These are phyloP conservation scores for Hyaloscypha hepaticicola DNA, from an alignment of 495 filamentous ascomycete genomes.

Conservation along the genomic window DNA sequence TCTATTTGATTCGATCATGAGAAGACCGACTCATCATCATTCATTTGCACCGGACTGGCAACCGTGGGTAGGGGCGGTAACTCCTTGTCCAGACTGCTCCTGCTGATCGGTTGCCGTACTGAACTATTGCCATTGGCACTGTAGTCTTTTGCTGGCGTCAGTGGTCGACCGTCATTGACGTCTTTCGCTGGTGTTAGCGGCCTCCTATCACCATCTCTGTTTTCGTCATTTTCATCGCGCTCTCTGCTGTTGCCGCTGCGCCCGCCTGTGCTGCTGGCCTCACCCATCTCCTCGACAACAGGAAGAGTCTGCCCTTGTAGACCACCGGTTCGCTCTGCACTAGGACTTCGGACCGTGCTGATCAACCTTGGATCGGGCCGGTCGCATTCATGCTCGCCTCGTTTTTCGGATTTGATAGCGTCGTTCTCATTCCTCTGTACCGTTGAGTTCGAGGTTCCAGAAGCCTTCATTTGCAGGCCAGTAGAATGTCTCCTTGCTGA, in stretches of 20 bases:
- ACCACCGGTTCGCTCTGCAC: constrained; percentile 52
- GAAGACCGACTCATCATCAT: constrained; percentile 3
- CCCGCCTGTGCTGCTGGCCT: constrained; percentile 60
- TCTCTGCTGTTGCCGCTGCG: constrained; percentile 26
- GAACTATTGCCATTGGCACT: constrained; percentile 6
- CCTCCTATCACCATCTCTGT: constrained; percentile 14
- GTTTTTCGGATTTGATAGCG: constrained; percentile 42
- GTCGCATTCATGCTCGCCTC: constrained; percentile 54
- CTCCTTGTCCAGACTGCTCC: constrained; percentile 32
- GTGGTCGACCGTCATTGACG: constrained; percentile 18
- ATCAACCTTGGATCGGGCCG: constrained; percentile 48
- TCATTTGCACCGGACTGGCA: constrained; percentile 13
- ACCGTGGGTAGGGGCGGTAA: constrained; percentile 26
- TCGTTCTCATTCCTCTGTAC: constrained; percentile 48
- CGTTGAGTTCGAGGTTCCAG: constrained; percentile 44
- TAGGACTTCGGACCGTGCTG: constrained; percentile 47
- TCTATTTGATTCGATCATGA: not conserved
- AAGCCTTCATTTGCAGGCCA: constrained; percentile 41
- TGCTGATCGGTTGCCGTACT: constrained; percentile 18
- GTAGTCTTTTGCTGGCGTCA: constrained; percentile 32
- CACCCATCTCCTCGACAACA: constrained; percentile 87
- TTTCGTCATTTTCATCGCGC: constrained; percentile 19
- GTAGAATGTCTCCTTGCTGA: constrained; percentile 29
- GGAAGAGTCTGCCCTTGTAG: constrained; percentile 70
- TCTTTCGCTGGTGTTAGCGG: constrained; percentile 26